Evolutionary conservation across 2,329 filamentous ascomycete genomes (phyloP).

Genomic region (Aspergillus felis): DNA sequence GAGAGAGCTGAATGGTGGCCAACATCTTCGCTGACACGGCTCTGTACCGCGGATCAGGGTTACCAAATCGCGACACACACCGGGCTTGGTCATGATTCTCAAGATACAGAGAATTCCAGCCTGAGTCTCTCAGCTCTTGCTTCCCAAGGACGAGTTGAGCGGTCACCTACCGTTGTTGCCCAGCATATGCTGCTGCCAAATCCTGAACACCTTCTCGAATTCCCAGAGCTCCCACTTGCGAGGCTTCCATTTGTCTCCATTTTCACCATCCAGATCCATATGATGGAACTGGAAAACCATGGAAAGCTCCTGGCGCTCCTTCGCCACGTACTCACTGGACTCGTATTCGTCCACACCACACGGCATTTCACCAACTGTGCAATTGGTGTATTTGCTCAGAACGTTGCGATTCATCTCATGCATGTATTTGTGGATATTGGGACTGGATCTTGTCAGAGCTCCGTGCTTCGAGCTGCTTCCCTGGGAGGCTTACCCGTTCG

Average conservation of each 20-base stretch:
- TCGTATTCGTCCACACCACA: slow-evolving; percentile 51
- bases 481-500: slow-evolving; percentile 48
- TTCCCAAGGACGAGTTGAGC: not conserved
- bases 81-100: slow-evolving; percentile 62
- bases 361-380: slow-evolving; percentile 43
- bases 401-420: slow-evolving; percentile 33
- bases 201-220: slow-evolving; percentile 7
- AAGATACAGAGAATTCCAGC: slow-evolving; percentile 57
- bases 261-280: slow-evolving; percentile 28
- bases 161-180: slow-evolving; percentile 11
- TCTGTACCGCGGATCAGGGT: slow-evolving; percentile 44
- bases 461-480: not conserved
- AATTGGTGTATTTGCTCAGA: slow-evolving; percentile 33
- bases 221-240: slow-evolving; percentile 14
- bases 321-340: slow-evolving; percentile 58
- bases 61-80: slow-evolving; percentile 50
- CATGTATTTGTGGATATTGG: slow-evolving; percentile 37
- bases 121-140: slow-evolving; percentile 19
- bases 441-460: slow-evolving; percentile 17
- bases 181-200: slow-evolving; percentile 19
- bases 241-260: slow-evolving; percentile 21
- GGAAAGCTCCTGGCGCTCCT: slow-evolving; percentile 55
- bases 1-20: slow-evolving; percentile 42
- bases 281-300: slow-evolving; percentile 59
- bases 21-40: slow-evolving; percentile 50